Percentiles rank a stretch among this genome's conserved stretches.
Conservation (phyloP, 2,329 filamentous ascomycete species). For the Albophoma yamanashiensis region DNA sequence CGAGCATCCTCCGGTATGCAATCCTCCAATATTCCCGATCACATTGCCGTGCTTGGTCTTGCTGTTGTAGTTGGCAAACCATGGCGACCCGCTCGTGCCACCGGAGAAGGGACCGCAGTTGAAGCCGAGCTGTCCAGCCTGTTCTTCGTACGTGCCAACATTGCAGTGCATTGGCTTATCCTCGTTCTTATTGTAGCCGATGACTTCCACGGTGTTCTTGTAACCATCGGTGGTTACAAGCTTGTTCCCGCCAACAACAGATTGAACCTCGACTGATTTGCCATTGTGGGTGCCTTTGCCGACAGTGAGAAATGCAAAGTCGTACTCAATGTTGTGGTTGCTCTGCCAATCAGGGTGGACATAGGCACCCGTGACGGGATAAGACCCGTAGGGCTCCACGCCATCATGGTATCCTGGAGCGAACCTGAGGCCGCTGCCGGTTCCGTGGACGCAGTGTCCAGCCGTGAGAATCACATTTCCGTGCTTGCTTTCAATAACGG, state of each 20-base stretch:
- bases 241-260: slow-evolving; percentile 5
- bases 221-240: slow-evolving; percentile 4
- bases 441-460: slow-evolving; percentile 4
- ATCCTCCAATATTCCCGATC: slow-evolving; percentile 6
- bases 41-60: slow-evolving; percentile 1
- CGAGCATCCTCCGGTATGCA: slow-evolving; percentile 6
- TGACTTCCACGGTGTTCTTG: slow-evolving; percentile 2
- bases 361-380: slow-evolving; percentile 3
- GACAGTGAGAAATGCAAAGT: slow-evolving; percentile 6
- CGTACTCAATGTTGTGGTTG: slow-evolving; percentile 1
- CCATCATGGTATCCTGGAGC: slow-evolving; percentile 6
- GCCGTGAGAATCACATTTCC: slow-evolving; percentile 7
- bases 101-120: slow-evolving; percentile 3
- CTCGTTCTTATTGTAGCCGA: slow-evolving; percentile 4
- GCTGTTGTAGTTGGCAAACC: slow-evolving; percentile 4
- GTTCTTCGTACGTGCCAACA: slow-evolving; percentile 2
- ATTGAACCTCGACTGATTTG: slow-evolving; percentile 4
- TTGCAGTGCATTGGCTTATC: slow-evolving; percentile 5
- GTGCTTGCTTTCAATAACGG: slow-evolving; percentile 4
- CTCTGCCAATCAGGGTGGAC: slow-evolving; percentile 3
- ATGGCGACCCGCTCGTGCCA: slow-evolving; percentile 6
- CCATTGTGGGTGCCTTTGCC: slow-evolving; percentile 5
- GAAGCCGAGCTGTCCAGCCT: slow-evolving; percentile 6
- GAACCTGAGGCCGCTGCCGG: slow-evolving; percentile 3
- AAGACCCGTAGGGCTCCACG: slow-evolving; percentile 5